These are phyloP conservation scores for Tothia fuscella DNA, from an alignment of 2,329 filamentous ascomycete species.

Conservation along the genomic window DNA sequence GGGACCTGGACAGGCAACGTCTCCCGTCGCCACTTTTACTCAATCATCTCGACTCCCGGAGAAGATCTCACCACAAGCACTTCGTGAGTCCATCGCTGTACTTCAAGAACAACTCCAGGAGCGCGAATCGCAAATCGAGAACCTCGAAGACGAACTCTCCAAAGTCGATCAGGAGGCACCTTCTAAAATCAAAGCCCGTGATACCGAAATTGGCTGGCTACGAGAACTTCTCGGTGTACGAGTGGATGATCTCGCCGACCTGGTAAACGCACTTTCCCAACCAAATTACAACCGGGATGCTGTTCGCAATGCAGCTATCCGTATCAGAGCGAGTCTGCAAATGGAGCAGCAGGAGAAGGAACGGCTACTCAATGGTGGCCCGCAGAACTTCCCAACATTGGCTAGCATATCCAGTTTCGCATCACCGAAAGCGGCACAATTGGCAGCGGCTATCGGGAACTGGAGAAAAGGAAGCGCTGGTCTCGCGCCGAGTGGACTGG, in stretches of 20 bases:
- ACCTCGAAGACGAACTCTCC: constrained; percentile 61
- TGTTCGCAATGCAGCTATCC: constrained; percentile 82
- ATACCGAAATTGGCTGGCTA: constrained; percentile 90
- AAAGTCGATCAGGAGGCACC: constrained; percentile 65
- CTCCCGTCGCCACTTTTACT: constrained; percentile 21
- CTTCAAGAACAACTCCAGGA: constrained; percentile 94
- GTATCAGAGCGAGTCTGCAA: constrained; percentile 84
- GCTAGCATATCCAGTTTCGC: constrained; percentile 66
- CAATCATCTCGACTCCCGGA: constrained; percentile 48
- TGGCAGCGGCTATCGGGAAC: constrained; percentile 94
- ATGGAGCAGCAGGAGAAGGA: constrained; percentile 98
- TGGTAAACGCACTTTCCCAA: constrained; percentile 66
- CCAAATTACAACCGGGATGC: constrained; percentile 65
- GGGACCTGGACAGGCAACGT: constrained; percentile 33
- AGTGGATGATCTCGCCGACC: constrained; percentile 82
- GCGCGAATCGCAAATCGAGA: constrained; percentile 80
- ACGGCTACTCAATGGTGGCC: constrained; percentile 52
- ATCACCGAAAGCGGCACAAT: constrained; percentile 73
- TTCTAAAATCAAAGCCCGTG: constrained; percentile 74
- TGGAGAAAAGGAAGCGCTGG: constrained; percentile 59
- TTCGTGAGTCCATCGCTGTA: constrained; percentile 91
- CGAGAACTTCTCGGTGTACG: constrained; percentile 86
- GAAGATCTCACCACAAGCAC: constrained; percentile 85
- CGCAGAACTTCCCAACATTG: constrained; percentile 58
- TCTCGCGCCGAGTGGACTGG: constrained; percentile 35